These are phyloP conservation scores for Solanum gandarillasii DNA, from an alignment of 257 asterid species.

Conservation along the genomic window DNA sequence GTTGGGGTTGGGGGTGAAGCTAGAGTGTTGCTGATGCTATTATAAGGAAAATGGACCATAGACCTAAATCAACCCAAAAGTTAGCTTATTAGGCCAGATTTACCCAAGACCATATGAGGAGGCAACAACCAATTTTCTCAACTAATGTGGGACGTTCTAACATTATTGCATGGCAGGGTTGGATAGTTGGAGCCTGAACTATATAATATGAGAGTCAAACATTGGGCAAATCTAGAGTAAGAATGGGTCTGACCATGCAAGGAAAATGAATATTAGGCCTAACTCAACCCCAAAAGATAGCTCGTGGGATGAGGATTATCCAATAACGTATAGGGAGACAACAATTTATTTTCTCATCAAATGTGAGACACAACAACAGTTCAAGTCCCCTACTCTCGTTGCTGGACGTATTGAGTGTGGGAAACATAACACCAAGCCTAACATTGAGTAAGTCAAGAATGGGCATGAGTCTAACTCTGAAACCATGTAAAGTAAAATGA, in stretches of 20 bases:
- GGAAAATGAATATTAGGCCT: neutral
- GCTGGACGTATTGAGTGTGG: neutral
- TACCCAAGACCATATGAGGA: neutral
- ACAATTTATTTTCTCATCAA: neutral
- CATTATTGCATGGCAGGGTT: neutral
- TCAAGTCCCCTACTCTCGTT: neutral
- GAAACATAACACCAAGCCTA: neutral
- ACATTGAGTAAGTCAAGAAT: neutral
- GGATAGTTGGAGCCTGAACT: neutral
- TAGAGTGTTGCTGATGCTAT: neutral
- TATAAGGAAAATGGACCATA: neutral
- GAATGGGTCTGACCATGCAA: neutral
- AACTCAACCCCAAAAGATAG: neutral
- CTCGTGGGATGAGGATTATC: neutral
- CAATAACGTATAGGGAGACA: neutral
- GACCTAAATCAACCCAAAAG: neutral
- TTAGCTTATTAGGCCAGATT: neutral
- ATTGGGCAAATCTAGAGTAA: neutral
- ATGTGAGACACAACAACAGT: neutral
- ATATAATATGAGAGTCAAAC: neutral
- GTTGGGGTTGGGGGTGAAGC: neutral
- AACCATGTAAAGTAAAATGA: neutral
- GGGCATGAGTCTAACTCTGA: neutral
- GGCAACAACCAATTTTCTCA: neutral
- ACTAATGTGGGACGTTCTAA: neutral